Percentiles rank a stretch among this genome's conserved stretches.
Evolutionary conservation across 2,329 filamentous ascomycete species (phyloP).

Genomic region (Lizonia empirigonia): DNA sequence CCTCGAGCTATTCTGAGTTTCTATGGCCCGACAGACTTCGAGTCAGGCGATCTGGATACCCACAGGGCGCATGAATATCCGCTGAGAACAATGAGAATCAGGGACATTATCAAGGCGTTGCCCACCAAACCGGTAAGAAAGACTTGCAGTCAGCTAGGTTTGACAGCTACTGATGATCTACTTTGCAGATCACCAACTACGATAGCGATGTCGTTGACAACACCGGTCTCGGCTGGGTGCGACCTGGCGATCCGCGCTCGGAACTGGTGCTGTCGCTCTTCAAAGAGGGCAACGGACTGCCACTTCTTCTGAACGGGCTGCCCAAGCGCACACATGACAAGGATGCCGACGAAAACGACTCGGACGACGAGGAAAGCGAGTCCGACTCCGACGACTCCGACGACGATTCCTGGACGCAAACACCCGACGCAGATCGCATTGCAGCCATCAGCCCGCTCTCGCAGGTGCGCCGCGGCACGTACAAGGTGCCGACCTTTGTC

Average conservation of each 20-base stretch:
- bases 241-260: slow-evolving; percentile 17
- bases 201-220: slow-evolving; percentile 1
- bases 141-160: not conserved
- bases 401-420: not conserved
- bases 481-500: slow-evolving; percentile 20
- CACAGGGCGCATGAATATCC: not conserved
- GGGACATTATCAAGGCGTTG: slow-evolving; percentile 11
- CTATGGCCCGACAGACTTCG: slow-evolving; percentile 48
- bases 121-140: slow-evolving; percentile 1
- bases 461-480: slow-evolving; percentile 17
- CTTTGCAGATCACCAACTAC: slow-evolving; percentile 15
- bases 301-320: slow-evolving; percentile 19
- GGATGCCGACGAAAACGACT: not conserved
- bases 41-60: slow-evolving; percentile 22
- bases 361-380: not conserved
- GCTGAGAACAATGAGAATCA: not conserved
- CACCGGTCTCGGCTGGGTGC: slow-evolving; percentile 11
- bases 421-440: slow-evolving; percentile 2
- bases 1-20: slow-evolving; percentile 55
- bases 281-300: slow-evolving; percentile 16
- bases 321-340: slow-evolving; percentile 1
- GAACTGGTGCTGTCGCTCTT: slow-evolving; percentile 17
- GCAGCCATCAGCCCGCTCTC: slow-evolving; percentile 15
- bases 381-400: not conserved
- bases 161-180: not conserved